A percentile compares a stretch with the other conserved stretches of the same genome.
These are phyloP conservation scores for Cetradonia linearis DNA, from an alignment of 495 filamentous ascomycete genomes.

Conservation along the genomic window DNA sequence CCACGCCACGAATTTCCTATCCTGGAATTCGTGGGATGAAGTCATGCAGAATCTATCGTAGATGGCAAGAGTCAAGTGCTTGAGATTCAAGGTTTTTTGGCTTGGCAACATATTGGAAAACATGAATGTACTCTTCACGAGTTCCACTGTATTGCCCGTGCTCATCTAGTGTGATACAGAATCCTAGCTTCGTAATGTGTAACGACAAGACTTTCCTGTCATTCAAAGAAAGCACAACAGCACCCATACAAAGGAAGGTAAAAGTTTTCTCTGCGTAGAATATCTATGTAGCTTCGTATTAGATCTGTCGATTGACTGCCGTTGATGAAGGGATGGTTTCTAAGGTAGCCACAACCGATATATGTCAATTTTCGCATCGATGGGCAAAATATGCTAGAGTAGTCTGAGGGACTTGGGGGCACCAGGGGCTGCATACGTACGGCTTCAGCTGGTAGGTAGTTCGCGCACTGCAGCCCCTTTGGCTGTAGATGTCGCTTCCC, in stretches of 20 bases:
- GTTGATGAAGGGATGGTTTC: background rate
- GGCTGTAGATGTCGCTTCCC: background rate
- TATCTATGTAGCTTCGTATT: background rate
- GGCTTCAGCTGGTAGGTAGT: background rate
- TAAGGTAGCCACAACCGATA: background rate
- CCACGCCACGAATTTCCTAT: background rate
- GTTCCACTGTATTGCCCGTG: background rate
- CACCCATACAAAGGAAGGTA: background rate
- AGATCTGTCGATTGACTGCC: background rate
- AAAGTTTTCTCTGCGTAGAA: background rate
- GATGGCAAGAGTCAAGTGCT: background rate
- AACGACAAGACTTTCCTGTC: background rate
- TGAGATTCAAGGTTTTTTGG: background rate
- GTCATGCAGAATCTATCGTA: background rate
- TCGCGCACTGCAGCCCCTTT: background rate
- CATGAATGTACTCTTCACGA: background rate
- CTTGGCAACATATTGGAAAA: background rate
- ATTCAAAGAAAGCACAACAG: background rate
- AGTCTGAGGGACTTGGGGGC: too few species aligned
- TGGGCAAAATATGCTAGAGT: background rate
- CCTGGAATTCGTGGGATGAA: background rate
- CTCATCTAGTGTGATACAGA: background rate
- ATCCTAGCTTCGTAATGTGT: background rate
- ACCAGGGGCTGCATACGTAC: background rate
- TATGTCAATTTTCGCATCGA: background rate